These are phyloP conservation scores for Pythium grandisporangium DNA, from an alignment of 352 stramenopile species.

Conservation along the genomic window DNA sequence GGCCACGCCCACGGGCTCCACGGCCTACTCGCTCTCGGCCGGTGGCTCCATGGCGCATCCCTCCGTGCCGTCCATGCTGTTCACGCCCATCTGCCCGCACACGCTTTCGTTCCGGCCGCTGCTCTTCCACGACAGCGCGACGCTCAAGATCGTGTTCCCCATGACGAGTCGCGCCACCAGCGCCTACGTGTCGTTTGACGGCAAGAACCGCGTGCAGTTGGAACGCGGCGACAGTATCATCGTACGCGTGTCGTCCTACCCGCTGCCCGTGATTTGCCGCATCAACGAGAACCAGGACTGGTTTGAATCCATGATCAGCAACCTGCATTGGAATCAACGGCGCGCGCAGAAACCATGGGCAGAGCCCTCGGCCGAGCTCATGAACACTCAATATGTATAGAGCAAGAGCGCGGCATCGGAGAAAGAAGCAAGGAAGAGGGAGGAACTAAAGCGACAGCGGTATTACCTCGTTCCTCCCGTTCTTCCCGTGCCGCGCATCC, in stretches of 20 bases:
- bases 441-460: no score
- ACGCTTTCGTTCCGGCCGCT: conserved; percentile 91
- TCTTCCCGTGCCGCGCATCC: no score
- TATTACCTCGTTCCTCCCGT: no score
- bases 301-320: conserved; percentile 89
- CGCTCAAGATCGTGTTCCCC: conserved; percentile 85
- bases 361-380: conserved; percentile 1
- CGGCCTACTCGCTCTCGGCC: conserved; percentile 96
- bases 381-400: no score
- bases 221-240: conserved; percentile 80
- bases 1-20: conserved; percentile 96
- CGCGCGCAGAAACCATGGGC: conserved; percentile 73
- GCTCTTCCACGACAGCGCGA: conserved; percentile 88
- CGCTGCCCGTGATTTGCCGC: conserved; percentile 78
- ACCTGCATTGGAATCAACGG: conserved; percentile 91
- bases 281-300: conserved; percentile 89
- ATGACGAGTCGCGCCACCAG: conserved; percentile 53
- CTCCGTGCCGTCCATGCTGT: conserved; percentile 94
- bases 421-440: no score
- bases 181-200: conserved; percentile 89
- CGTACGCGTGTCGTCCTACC: conserved; percentile 83
- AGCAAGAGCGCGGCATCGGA: no score
- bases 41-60: conserved; percentile 98
- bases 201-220: conserved; percentile 85
- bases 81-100: conserved; percentile 98